phyloP scores from a whole-genome alignment of 306 rosid genomes.

The Fragaria iinumae region DNA sequence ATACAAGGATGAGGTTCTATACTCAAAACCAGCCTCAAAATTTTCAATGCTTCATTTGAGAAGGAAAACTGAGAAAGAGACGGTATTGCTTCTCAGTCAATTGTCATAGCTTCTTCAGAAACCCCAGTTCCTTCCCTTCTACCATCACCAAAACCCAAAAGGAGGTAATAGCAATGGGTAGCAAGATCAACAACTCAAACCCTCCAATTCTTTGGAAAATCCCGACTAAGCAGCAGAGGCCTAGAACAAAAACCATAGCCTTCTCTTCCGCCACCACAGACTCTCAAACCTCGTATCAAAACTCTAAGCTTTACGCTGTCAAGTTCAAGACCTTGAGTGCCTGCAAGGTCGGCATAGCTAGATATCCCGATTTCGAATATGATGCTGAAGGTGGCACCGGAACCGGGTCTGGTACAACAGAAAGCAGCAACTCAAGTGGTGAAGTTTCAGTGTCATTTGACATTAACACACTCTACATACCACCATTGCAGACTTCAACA shows the following conservation, averaged over 20 bases:
- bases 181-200: slow-evolving; percentile 48
- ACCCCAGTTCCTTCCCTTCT: slow-evolving; percentile 16
- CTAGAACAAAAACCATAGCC: slow-evolving; percentile 33
- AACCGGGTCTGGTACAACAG: slow-evolving; percentile 46
- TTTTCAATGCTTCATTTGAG: slow-evolving; percentile 10
- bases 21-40: slow-evolving; percentile 38
- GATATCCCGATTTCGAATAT: slow-evolving; percentile 79
- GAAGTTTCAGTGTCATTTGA: slow-evolving; percentile 71
- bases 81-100: slow-evolving; percentile 14
- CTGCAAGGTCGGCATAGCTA: slow-evolving; percentile 81
- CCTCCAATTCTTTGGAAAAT: slow-evolving; percentile 45
- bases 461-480: slow-evolving; percentile 59
- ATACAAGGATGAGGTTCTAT: slow-evolving; percentile 45
- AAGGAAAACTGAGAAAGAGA: background rate
- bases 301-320: slow-evolving; percentile 34
- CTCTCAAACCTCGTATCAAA: slow-evolving; percentile 27
- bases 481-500: slow-evolving; percentile 67
- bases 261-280: slow-evolving; percentile 31
- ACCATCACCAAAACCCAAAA: slow-evolving; percentile 1
- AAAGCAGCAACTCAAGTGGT: slow-evolving; percentile 15
- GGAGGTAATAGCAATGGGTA: slow-evolving; percentile 44
- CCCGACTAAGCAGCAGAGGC: slow-evolving; percentile 30
- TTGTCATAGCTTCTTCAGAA: slow-evolving; percentile 21
- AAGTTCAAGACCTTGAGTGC: slow-evolving; percentile 61
- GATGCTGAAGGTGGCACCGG: slow-evolving; percentile 81